Conservation (phyloP, 2,329 filamentous ascomycete genomes). For the Penicillium nordicum region DNA sequence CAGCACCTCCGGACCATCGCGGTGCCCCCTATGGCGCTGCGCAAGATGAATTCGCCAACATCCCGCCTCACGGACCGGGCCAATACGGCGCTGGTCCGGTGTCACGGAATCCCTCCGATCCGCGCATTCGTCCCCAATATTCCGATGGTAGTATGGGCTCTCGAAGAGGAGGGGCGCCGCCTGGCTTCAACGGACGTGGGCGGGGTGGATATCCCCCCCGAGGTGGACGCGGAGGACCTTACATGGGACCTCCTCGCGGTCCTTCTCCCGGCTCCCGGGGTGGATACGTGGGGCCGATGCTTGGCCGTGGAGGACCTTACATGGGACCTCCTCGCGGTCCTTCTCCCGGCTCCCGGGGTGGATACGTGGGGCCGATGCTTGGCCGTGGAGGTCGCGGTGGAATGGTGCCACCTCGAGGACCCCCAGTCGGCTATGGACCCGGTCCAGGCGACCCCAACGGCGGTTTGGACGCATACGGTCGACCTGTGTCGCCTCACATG, state of each 20-base stretch:
- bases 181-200: slow-evolving; percentile 51
- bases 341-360: slow-evolving; percentile 44
- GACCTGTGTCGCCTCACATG: slow-evolving; percentile 24
- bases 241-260: slow-evolving; percentile 33
- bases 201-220: slow-evolving; percentile 54
- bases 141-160: slow-evolving; percentile 48
- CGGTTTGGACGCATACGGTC: slow-evolving; percentile 37
- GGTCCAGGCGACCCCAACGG: slow-evolving; percentile 37
- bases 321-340: slow-evolving; percentile 32
- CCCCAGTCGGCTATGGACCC: slow-evolving; percentile 45
- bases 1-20: slow-evolving; percentile 26
- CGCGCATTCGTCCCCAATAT: slow-evolving; percentile 45
- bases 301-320: slow-evolving; percentile 39
- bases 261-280: slow-evolving; percentile 45
- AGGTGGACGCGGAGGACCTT: slow-evolving; percentile 44
- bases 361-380: slow-evolving; percentile 34
- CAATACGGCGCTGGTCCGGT: slow-evolving; percentile 28
- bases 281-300: slow-evolving; percentile 33
- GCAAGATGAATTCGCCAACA: slow-evolving; percentile 41
- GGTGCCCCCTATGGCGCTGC: slow-evolving; percentile 32
- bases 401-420: slow-evolving; percentile 41
- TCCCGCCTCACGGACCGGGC: slow-evolving; percentile 34
- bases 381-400: slow-evolving; percentile 39
- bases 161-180: slow-evolving; percentile 37
- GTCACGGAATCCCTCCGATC: slow-evolving; percentile 44